Base-by-base conservation (phyloP, 805 yeast genomes). In the Saccharomycopsis oosterbeekiorum region DNA sequence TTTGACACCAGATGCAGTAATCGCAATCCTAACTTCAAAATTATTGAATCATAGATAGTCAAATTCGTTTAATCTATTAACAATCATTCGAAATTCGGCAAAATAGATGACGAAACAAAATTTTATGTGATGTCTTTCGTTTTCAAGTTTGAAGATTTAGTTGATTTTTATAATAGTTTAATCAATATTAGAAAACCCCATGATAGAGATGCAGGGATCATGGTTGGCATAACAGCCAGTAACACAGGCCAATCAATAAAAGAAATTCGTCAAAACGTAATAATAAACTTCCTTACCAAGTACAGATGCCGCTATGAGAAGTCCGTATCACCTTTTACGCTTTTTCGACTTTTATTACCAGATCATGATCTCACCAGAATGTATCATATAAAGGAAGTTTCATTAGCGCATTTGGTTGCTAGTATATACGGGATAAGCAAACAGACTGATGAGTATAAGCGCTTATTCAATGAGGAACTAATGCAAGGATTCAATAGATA, bases 301-400 rank as follows among this genome's bases (percentile, higher is more conserved):
- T 61, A 62, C 59, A 56, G 62, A 37, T 10, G 43, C 17, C 50
- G 60, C 14, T 56, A 61, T 40, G 34, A 55, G 12, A 53, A 42
- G 15, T 36, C 43, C 10, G 29, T 43, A 4, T 59, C 58, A 12
- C 57, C 91, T 2, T 84, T 79, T 66, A 92, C 93, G 0, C 85
- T 85, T 0, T 75, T 88, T 15, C 74, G 84, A 39, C 74, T 91
- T 56, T 74, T 80, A 1, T 70, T 86, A 34, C 90, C 96, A 0
- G 79, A 83, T 59, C 76, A 82, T 58, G 96, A 89, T 66, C 74
- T 78, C 21, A 72, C 72, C 29, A 73, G 91, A 51, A 71, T 78
- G 51, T 89, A 84, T 70, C 78, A 82, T 64, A 75, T 89, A 50
- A 84, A 83, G 68, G 96, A 91, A 64, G 74, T 75, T 19, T 78